These are phyloP conservation scores for Starmerella khaoyaiensis DNA, from an alignment of 805 yeast species.

Conservation along the genomic window DNA sequence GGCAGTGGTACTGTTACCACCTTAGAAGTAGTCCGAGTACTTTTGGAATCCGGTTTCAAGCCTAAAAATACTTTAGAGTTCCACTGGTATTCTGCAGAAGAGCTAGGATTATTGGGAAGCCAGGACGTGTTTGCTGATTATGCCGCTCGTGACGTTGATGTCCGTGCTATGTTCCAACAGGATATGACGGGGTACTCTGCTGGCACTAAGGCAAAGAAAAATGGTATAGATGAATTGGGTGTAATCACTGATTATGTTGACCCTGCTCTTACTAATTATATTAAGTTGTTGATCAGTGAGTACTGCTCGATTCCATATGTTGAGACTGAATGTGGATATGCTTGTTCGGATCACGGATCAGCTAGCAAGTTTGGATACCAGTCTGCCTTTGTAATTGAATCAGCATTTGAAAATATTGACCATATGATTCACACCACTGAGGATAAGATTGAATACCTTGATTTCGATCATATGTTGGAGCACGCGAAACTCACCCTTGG, in stretches of 20 bases:
- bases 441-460: slow-evolving; percentile 73
- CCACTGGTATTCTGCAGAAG: slow-evolving; percentile 93
- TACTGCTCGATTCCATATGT: slow-evolving; percentile 58
- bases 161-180: slow-evolving; percentile 79
- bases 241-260: slow-evolving; percentile 61
- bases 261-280: slow-evolving; percentile 41
- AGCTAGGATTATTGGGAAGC: slow-evolving; percentile 81
- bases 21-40: slow-evolving; percentile 58
- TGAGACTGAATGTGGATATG: slow-evolving; percentile 77
- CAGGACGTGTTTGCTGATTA: slow-evolving; percentile 57
- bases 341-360: slow-evolving; percentile 87
- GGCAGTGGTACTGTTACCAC: slow-evolving; percentile 77
- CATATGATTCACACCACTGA: slow-evolving; percentile 56
- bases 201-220: slow-evolving; percentile 30
- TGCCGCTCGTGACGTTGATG: slow-evolving; percentile 34
- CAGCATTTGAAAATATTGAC: slow-evolving; percentile 49
- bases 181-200: slow-evolving; percentile 82
- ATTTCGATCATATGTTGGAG: slow-evolving; percentile 65
- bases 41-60: slow-evolving; percentile 34
- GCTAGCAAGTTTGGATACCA: slow-evolving; percentile 78
- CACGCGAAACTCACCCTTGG: slow-evolving; percentile 70
- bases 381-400: slow-evolving; percentile 68
- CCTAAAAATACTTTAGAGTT: slow-evolving; percentile 74
- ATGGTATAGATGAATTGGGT: slow-evolving; percentile 57
- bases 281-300: slow-evolving; percentile 45